phyloP scores from a whole-genome alignment of 768 basidiomycete species.

The Ramaria sp. region DNA sequence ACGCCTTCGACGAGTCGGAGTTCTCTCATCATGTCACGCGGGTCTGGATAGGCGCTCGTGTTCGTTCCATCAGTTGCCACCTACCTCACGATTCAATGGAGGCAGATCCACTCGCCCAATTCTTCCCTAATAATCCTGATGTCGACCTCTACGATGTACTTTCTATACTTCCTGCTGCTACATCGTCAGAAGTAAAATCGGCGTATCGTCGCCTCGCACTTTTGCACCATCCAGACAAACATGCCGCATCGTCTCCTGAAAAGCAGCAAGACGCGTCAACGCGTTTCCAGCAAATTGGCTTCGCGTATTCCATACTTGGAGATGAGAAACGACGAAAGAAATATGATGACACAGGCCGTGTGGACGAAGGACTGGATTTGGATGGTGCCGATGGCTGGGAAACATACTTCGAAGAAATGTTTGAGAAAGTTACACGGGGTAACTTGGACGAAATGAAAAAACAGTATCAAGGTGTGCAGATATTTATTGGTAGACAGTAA shows the following conservation, averaged over 20 bases:
- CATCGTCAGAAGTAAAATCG: slow-evolving; percentile 61
- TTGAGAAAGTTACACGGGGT: slow-evolving; percentile 75
- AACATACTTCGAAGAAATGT: slow-evolving; percentile 85
- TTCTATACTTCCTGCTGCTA: slow-evolving; percentile 40
- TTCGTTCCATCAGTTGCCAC: background rate
- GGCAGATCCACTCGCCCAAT: slow-evolving; percentile 54
- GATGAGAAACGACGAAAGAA: slow-evolving; percentile 64
- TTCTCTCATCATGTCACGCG: too few relatives aligned
- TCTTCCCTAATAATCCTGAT: slow-evolving; percentile 63
- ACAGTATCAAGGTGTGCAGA: slow-evolving; percentile 71
- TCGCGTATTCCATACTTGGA: slow-evolving; percentile 81
- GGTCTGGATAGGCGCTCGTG: too few relatives aligned
- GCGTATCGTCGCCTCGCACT: slow-evolving; percentile 82
- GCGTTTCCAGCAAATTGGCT: slow-evolving; percentile 89
- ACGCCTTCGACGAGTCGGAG: too few relatives aligned
- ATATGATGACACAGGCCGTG: slow-evolving; percentile 82
- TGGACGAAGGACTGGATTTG: slow-evolving; percentile 66
- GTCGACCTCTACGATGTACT: slow-evolving; percentile 77
- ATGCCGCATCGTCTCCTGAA: slow-evolving; percentile 41
- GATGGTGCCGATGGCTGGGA: slow-evolving; percentile 87
- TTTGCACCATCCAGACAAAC: slow-evolving; percentile 84
- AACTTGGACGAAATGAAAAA: slow-evolving; percentile 90
- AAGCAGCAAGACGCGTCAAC: slow-evolving; percentile 54
- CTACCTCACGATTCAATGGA: background rate
- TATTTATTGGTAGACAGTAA: background rate